Base-by-base conservation (phyloP, 2,329 filamentous ascomycete genomes). In the Alternaria tenuissima region DNA sequence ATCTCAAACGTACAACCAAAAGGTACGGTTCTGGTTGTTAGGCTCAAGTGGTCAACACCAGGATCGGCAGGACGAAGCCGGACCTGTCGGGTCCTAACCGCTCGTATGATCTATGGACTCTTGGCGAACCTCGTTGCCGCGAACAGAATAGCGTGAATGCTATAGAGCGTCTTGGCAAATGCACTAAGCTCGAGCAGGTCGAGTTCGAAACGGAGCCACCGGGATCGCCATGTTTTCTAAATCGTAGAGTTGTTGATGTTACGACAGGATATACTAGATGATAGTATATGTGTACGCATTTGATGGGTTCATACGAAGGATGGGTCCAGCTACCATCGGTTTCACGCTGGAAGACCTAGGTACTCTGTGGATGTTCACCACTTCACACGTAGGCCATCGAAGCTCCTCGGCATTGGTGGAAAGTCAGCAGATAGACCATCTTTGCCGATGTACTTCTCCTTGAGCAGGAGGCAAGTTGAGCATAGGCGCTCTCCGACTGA, bases 361-460 rank as follows among this genome's bases (percentile, higher is more conserved):
- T 41, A 4, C 38, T 41, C 6, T 32, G 5, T 6, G 6, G 9
- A 20, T 28, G n/a, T 4, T 54, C 11, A 54, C 41, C 41, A 54
- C 41, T 54, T 54, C 12, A 44, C 39, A 14, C 52, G 38, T 9
- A 54, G 41, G 9, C 39, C 52, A 22, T 34, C 24, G 34, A 55
- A 49, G 28, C 41, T 41, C 8, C n/a, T 53, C 2, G 62, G 62
- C 44, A 59, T 59, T 9, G 59, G 46, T 11, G 62, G 55, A 39
- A 62, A 64, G 24, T 64, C 62, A 6, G 59, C 59, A 12, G 55
- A 52, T 5, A 62, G 24, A 1, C 59, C 62, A 52, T 64, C 59
- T 28, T 59, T 36, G 5, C 43, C 30, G 9, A 59, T 64, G 22
- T 62, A 64, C 14, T 57, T 28, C 48, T 64, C 62, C 24, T 51